Evolutionary conservation across 768 basidiomycete genomes (phyloP).

Genomic region (Lactarius quietus): DNA sequence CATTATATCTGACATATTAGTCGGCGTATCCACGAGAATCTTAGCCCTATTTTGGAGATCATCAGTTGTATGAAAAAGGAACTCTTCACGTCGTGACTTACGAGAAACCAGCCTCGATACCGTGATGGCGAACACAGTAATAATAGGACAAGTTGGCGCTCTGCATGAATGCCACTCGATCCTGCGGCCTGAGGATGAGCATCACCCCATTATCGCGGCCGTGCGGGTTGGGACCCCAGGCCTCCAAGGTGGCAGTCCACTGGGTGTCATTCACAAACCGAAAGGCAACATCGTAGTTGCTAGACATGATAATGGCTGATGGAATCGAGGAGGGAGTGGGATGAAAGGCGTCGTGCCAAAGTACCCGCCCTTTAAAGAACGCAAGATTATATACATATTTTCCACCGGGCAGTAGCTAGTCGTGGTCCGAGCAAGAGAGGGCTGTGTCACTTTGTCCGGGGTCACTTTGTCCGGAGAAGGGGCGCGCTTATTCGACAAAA

Average conservation of each 20-base stretch:
- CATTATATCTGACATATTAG: slow-evolving; percentile 20
- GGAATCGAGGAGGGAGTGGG: neutral
- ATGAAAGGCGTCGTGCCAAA: neutral
- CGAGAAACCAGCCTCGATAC: slow-evolving; percentile 42
- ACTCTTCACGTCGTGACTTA: slow-evolving; percentile 32
- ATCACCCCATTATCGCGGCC: slow-evolving; percentile 31
- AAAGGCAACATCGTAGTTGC: slow-evolving; percentile 51
- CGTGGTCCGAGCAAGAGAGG: neutral
- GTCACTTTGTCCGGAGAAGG: slow-evolving; percentile 16
- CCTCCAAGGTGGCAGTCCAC: slow-evolving; percentile 40
- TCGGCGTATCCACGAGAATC: slow-evolving; percentile 13
- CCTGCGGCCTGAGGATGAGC: slow-evolving; percentile 38
- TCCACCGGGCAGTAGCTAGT: slow-evolving; percentile 4
- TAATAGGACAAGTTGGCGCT: slow-evolving; percentile 47
- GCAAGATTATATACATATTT: neutral
- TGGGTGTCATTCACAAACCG: slow-evolving; percentile 49
- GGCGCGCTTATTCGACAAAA: slow-evolving; percentile 3
- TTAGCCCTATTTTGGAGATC: slow-evolving; percentile 8
- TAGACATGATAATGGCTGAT: slow-evolving; percentile 7
- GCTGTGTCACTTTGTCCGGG: slow-evolving; percentile 24
- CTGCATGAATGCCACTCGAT: slow-evolving; percentile 46
- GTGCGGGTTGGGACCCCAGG: slow-evolving; percentile 29
- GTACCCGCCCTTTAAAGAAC: slow-evolving; percentile 6
- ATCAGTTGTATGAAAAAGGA: neutral
- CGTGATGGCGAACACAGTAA: slow-evolving; percentile 43